phyloP scores from a whole-genome alignment of 345 rosid species.

The Carallia pectinifolia region DNA sequence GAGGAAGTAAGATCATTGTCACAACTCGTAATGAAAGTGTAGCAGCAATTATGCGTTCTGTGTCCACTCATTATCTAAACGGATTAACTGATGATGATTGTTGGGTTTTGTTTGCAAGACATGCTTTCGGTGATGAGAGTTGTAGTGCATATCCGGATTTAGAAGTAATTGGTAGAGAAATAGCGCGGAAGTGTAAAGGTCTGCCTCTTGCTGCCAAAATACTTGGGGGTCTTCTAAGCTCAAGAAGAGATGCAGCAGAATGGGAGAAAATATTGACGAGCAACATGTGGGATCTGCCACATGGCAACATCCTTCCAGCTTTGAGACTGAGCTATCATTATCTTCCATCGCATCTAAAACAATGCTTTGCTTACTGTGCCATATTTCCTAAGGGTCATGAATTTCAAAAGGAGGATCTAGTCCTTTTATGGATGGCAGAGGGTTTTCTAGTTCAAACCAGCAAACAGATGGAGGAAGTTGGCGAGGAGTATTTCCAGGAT shows the following conservation, averaged over 20 bases:
- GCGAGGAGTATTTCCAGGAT: conserved; percentile 1
- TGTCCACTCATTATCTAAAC: not conserved
- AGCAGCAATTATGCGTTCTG: not conserved
- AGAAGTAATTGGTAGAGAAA: not conserved
- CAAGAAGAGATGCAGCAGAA: not conserved
- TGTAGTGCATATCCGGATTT: not conserved
- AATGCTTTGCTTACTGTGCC: conserved; percentile 5
- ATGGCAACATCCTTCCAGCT: conserved; percentile 2
- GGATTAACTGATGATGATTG: not conserved
- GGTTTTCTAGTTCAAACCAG: not conserved
- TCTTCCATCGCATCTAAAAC: conserved; percentile 24
- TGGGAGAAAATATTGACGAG: conserved; percentile 6
- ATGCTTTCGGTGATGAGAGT: not conserved
- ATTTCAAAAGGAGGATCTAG: not conserved
- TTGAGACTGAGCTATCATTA: conserved; percentile 20
- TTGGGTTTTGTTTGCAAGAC: not conserved
- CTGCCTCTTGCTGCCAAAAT: conserved; percentile 1
- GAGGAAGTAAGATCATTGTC: not conserved
- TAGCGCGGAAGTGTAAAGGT: not conserved
- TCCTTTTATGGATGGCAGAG: conserved; percentile 11
- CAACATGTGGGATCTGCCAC: not conserved
- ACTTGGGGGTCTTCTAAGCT: conserved; percentile 1
- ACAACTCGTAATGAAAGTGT: not conserved
- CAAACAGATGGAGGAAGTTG: not conserved
- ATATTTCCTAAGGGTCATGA: conserved; percentile 3